A percentile compares a stretch with the other conserved stretches of the same genome.
Evolutionary conservation across 352 stramenopile species (phyloP).

Genomic region (Pythium rhizo-oryzae): DNA sequence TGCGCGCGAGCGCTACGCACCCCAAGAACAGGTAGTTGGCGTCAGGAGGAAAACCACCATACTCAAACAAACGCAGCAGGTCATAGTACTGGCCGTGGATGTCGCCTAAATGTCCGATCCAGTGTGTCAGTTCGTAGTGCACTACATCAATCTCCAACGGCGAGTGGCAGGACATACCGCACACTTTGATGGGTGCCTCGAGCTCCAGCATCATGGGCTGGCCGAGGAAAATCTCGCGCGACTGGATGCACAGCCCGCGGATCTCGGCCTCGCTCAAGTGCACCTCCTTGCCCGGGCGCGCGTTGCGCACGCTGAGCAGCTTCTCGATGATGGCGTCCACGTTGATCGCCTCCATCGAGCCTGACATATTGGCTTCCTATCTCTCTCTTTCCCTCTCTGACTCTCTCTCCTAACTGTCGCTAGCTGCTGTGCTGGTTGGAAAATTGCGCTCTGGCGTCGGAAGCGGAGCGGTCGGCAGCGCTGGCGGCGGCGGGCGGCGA

Average conservation of each 20-base stretch:
- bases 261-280: constrained; percentile 97
- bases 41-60: constrained; percentile 76
- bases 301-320: constrained; percentile 45
- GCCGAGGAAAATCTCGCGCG: constrained; percentile 97
- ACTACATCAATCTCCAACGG: background rate
- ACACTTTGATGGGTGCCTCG: constrained; percentile 98
- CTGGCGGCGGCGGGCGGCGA: too few relatives aligned
- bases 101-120: constrained; percentile 60
- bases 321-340: constrained; percentile 35
- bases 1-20: constrained; percentile 18
- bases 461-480: too few relatives aligned
- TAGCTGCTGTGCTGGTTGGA: too few relatives aligned
- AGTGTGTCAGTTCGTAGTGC: background rate
- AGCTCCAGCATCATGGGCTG: constrained; percentile 99
- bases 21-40: constrained; percentile 54
- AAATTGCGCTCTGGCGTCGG: too few relatives aligned
- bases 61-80: constrained; percentile 93
- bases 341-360: constrained; percentile 23
- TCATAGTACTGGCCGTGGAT: constrained; percentile 97
- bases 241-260: constrained; percentile 96
- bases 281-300: constrained; percentile 87
- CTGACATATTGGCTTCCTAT: too few relatives aligned
- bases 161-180: constrained; percentile 56
- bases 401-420: too few relatives aligned
- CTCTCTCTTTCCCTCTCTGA: too few relatives aligned